phyloP scores from a whole-genome alignment of 2,329 filamentous ascomycete species.

The Hymenoscyphus linearis region DNA sequence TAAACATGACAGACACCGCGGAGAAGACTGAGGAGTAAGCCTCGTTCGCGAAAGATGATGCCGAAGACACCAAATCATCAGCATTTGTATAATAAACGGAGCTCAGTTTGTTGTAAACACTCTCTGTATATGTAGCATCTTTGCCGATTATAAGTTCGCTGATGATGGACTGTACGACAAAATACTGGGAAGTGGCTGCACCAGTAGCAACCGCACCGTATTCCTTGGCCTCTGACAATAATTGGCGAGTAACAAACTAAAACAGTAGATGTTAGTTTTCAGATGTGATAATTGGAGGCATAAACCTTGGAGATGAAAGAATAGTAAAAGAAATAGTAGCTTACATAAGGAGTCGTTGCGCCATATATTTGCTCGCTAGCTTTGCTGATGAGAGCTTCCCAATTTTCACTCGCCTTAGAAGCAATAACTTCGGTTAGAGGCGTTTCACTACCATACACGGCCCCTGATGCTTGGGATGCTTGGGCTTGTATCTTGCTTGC shows the following conservation, averaged over 20 bases:
- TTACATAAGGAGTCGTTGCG: slow-evolving; percentile 29
- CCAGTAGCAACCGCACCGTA: slow-evolving; percentile 60
- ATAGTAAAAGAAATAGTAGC: background rate
- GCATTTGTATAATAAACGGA: slow-evolving; percentile 66
- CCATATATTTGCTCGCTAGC: slow-evolving; percentile 32
- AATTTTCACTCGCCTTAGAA: slow-evolving; percentile 40
- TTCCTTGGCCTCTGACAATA: slow-evolving; percentile 45
- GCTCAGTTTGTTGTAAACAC: slow-evolving; percentile 66
- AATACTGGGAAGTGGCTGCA: slow-evolving; percentile 58
- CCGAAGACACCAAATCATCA: slow-evolving; percentile 38
- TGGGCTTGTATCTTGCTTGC: slow-evolving; percentile 32
- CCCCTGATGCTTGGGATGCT: slow-evolving; percentile 30
- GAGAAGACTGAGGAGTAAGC: slow-evolving; percentile 39
- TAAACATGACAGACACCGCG: slow-evolving; percentile 45
- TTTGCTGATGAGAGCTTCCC: slow-evolving; percentile 31
- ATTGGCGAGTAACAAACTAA: slow-evolving; percentile 34
- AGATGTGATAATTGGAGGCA: background rate
- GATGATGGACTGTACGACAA: slow-evolving; percentile 64
- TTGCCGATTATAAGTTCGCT: slow-evolving; percentile 72
- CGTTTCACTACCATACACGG: slow-evolving; percentile 38
- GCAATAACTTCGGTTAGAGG: slow-evolving; percentile 47
- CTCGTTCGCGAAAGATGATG: slow-evolving; percentile 47
- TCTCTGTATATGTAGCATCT: slow-evolving; percentile 77
- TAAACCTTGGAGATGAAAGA: background rate
- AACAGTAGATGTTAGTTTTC: background rate